These are phyloP conservation scores for Lobosporangium transversale DNA, from an alignment of 192 early-diverging fungal genomes.

Conservation along the genomic window DNA sequence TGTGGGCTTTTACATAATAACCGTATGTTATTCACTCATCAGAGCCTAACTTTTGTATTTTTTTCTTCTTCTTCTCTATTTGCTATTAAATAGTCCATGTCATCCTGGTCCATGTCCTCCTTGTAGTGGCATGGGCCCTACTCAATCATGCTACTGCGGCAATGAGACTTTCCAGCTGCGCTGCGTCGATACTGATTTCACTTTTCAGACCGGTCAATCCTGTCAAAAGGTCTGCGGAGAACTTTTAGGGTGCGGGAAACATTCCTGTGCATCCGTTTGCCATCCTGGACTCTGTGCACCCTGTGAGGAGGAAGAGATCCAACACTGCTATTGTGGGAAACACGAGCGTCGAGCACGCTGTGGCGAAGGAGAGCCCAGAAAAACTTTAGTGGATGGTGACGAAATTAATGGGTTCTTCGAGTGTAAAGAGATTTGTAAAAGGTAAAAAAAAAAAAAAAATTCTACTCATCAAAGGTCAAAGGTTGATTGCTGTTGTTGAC, in stretches of 20 bases:
- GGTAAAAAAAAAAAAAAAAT: too few relatives aligned
- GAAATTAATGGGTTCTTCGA: constrained; percentile 59
- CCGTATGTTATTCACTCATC: not conserved
- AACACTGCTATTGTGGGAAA: constrained; percentile 78
- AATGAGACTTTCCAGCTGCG: constrained; percentile 71
- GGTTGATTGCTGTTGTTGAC: too few relatives aligned
- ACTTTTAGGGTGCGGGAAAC: constrained; percentile 74
- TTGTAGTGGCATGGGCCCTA: constrained; percentile 82
- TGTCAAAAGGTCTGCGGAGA: constrained; percentile 79
- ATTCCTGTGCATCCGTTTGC: constrained; percentile 71
- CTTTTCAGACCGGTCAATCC: constrained; percentile 64
- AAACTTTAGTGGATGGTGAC: constrained; percentile 34
- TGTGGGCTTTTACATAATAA: not conserved
- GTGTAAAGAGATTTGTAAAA: constrained; percentile 60
- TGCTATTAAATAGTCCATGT: constrained; percentile 59
- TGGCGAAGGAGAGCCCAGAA: constrained; percentile 60
- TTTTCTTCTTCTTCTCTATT: not conserved
- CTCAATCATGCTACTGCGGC: constrained; percentile 87
- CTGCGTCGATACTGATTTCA: constrained; percentile 79
- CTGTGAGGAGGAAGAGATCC: constrained; percentile 65
- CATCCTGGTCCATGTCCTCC: constrained; percentile 96
- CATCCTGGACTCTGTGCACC: constrained; percentile 76
- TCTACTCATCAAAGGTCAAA: too few relatives aligned
- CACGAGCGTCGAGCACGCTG: constrained; percentile 67
- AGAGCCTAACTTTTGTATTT: not conserved